Conservation (phyloP, 306 rosid genomes). For the Elaeagnus macrophylla region DNA sequence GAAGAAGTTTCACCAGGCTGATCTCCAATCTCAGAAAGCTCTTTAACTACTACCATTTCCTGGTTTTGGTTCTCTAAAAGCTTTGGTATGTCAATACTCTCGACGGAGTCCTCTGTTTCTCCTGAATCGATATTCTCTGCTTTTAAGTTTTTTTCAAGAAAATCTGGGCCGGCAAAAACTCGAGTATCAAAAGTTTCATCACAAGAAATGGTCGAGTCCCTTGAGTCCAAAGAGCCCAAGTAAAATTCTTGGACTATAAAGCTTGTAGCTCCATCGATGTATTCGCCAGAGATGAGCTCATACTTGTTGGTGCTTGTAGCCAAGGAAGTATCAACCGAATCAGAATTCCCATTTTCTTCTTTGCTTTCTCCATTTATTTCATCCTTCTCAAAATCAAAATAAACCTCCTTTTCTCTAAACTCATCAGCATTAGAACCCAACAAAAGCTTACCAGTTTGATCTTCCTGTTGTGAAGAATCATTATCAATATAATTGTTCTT, state of each 20-base stretch:
- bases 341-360: constrained; percentile 12
- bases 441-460: neutral
- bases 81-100: neutral
- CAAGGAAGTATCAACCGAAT: constrained; percentile 5
- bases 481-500: neutral
- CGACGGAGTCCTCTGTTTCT: neutral
- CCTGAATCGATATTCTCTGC: neutral
- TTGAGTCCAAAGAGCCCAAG: constrained; percentile 16
- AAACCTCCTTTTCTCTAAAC: constrained; percentile 24
- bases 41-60: neutral
- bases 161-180: neutral
- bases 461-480: neutral
- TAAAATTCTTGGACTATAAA: constrained; percentile 42
- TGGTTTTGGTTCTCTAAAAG: neutral
- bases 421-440: constrained; percentile 20
- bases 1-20: constrained; percentile 10
- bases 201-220: constrained; percentile 14
- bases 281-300: constrained; percentile 22
- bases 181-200: constrained; percentile 1
- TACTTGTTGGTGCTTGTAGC: constrained; percentile 29
- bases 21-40: neutral
- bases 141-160: neutral
- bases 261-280: constrained; percentile 24
- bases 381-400: constrained; percentile 19
- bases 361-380: neutral